A percentile compares a stretch with the other conserved stretches of the same genome.
phyloP scores from a whole-genome alignment of 2,329 filamentous ascomycete species.

The Scortechinia acanthostroma region DNA sequence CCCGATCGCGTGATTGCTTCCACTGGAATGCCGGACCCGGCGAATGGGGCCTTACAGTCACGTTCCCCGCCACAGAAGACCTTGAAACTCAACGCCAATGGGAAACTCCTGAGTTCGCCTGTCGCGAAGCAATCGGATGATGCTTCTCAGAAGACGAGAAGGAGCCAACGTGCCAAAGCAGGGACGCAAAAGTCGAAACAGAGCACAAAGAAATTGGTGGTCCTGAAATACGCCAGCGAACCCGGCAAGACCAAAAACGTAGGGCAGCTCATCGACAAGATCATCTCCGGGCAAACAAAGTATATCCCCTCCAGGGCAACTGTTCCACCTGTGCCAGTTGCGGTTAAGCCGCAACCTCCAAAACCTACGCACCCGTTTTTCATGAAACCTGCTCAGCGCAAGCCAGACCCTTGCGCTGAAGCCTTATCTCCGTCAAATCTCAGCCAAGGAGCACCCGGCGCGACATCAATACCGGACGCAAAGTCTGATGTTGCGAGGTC shows the following conservation, averaged over 20 bases:
- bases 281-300: background rate
- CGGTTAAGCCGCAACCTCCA: slow-evolving; percentile 9
- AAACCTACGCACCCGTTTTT: slow-evolving; percentile 58
- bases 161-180: background rate
- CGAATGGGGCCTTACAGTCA: too few species aligned
- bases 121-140: slow-evolving; percentile 9
- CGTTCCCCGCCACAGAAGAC: slow-evolving; percentile 20
- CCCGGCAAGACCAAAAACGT: background rate
- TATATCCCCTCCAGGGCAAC: background rate
- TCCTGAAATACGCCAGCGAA: background rate
- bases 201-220: background rate
- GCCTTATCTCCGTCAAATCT: background rate
- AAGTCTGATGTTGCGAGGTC: too few species aligned
- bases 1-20: too few species aligned
- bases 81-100: slow-evolving; percentile 29
- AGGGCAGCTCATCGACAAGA: background rate
- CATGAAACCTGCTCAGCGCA: slow-evolving; percentile 30
- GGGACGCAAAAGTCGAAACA: background rate
- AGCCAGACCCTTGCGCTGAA: background rate
- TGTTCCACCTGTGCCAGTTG: background rate
- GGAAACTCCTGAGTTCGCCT: slow-evolving; percentile 29
- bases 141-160: slow-evolving; percentile 8
- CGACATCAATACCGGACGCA: too few species aligned
- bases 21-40: too few species aligned
- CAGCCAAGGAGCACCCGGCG: too few species aligned